Conservation (phyloP, 2,329 filamentous ascomycete genomes). For the Penicillium sp. region DNA sequence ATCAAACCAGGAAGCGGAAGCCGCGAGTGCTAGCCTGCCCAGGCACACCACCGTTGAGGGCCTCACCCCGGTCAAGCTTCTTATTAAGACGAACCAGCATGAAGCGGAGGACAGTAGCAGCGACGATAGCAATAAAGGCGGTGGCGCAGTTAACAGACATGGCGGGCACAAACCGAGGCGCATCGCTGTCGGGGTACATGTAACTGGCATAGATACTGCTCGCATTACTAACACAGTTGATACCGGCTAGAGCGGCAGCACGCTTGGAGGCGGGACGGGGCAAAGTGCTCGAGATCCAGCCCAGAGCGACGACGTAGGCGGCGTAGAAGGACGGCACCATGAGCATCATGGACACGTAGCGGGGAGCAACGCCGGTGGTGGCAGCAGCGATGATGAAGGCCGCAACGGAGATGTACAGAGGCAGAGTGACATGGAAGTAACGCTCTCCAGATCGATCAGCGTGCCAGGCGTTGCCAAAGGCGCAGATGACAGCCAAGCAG, state of each 20-base stretch:
- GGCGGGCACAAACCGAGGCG: conserved; percentile 50
- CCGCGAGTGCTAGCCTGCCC: conserved; percentile 56
- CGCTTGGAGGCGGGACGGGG: conserved; percentile 72
- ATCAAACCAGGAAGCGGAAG: conserved; percentile 61
- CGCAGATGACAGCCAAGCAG: conserved; percentile 56
- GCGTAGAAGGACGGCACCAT: conserved; percentile 64
- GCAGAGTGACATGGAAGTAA: conserved; percentile 62
- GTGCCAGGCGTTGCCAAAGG: conserved; percentile 64
- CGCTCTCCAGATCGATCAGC: conserved; percentile 67
- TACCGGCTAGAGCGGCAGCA: conserved; percentile 66
- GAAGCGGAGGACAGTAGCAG: conserved; percentile 59
- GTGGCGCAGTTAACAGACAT: conserved; percentile 66
- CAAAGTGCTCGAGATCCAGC: conserved; percentile 73
- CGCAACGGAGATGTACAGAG: conserved; percentile 57
- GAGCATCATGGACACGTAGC: conserved; percentile 68
- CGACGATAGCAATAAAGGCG: conserved; percentile 58
- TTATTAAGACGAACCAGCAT: conserved; percentile 63
- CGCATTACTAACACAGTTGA: conserved; percentile 68
- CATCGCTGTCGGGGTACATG: conserved; percentile 55
- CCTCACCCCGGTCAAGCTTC: conserved; percentile 62
- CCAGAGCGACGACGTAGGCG: conserved; percentile 62
- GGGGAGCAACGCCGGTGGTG: conserved; percentile 56
- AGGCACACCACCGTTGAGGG: conserved; percentile 52
- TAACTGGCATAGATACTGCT: conserved; percentile 67
- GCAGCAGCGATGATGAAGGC: conserved; percentile 65